These are phyloP conservation scores for Pulveroboletus frians DNA, from an alignment of 768 basidiomycete species.

Conservation along the genomic window DNA sequence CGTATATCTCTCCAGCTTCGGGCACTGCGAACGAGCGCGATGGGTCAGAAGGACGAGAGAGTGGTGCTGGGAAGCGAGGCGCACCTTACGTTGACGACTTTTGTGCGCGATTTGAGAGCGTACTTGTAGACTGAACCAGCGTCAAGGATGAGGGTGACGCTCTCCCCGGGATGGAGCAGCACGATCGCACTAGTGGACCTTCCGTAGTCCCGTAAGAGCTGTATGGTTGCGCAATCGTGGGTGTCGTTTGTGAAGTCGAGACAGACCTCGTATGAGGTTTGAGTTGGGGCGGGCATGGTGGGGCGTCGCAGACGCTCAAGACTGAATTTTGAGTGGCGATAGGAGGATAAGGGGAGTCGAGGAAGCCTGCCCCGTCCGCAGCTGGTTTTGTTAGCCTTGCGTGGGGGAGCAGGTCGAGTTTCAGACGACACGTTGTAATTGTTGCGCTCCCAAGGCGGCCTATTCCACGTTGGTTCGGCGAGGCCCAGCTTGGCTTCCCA, in stretches of 20 bases:
- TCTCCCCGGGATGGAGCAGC: constrained; percentile 57
- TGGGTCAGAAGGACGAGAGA: constrained; percentile 1
- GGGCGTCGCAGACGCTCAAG: constrained; percentile 34
- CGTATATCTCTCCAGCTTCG: constrained; percentile 61
- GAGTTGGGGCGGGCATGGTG: constrained; percentile 56
- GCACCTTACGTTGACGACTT: constrained; percentile 67
- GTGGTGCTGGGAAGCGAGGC: constrained; percentile 18
- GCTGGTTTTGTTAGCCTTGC: constrained; percentile 33
- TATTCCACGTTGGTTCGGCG: constrained; percentile 26
- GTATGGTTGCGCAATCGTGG: constrained; percentile 56
- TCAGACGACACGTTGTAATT: constrained; percentile 26
- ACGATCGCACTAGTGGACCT: constrained; percentile 48
- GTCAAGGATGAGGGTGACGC: constrained; percentile 61
- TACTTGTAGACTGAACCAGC: constrained; percentile 67
- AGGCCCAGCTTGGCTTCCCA: constrained; percentile 11
- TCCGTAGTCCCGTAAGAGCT: constrained; percentile 62
- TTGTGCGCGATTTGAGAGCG: constrained; percentile 58
- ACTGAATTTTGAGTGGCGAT: constrained; percentile 13
- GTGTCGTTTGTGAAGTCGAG: constrained; percentile 71
- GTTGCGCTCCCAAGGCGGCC: constrained; percentile 29
- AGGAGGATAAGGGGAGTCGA: constrained; percentile 13
- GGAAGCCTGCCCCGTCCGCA: constrained; percentile 22
- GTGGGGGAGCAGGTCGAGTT: constrained; percentile 26
- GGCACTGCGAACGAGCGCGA: constrained; percentile 38
- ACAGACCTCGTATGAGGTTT: constrained; percentile 54